Evolutionary conservation across 1,284 basidiomycete genomes (phyloP), one percentile per base, ranked within the genome.

Genomic region (Pseudozyma flocculosa): DNA sequence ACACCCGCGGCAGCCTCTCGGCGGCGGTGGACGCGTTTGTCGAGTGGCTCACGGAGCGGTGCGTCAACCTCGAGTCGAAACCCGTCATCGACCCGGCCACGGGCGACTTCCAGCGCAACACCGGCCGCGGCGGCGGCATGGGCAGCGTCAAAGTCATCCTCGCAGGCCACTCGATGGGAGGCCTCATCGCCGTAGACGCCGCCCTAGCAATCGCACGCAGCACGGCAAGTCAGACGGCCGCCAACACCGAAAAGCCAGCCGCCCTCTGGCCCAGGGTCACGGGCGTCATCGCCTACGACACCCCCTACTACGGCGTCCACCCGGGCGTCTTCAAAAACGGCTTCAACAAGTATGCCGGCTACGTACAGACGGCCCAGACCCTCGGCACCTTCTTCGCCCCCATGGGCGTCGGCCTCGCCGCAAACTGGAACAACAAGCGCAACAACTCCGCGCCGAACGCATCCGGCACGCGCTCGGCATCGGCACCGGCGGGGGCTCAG

Each of bases 241-340:
- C n/a, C n/a, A 41, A 52, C 0, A 30, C 24, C 17, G 40, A 50
- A 2, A 54, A 48, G 19, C 48, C 34, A 2, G 66, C 73, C n/a
- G 86, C 87, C 0, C 78, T 92, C 2, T 92, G 90, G 90, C 90
- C 90, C 1, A 85, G 84, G 43, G 87, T 92, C 43, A 82, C 89
- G 34, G 89, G 86, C 7, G 87, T 87, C 59, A 80, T 90, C 52
- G 88, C 92, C 1, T 95, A 88, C 73, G 93, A 96, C 73, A 94
- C 93, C 1, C 93, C 55, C 1, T 77, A 70, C 52, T 53, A 64
- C 42, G 68, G 68, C 13, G 81, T 96, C 11, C 87, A 95, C 70
- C 92, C 92, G 0, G 82, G 82, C 50, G 86, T 92, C 13, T 89
- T 93, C 82, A 92, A 92, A 81, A 86, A 92, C 75, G 84, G 84